A percentile compares a stretch with the other conserved stretches of the same genome.
Evolutionary conservation across 139 green algal species (phyloP).

Genomic region (Chlamydomonas applanata): DNA sequence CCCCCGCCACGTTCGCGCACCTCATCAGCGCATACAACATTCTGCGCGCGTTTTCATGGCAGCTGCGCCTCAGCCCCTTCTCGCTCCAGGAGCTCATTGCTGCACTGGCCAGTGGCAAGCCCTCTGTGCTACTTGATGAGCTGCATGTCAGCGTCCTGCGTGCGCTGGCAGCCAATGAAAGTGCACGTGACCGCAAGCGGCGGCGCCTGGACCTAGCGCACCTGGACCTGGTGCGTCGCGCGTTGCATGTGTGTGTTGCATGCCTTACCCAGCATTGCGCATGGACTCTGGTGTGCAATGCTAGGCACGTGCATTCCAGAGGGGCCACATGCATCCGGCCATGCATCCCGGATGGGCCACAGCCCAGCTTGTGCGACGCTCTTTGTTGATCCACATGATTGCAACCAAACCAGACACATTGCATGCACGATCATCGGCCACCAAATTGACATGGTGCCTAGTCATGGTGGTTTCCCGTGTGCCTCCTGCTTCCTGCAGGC

Average conservation of each 20-base stretch:
- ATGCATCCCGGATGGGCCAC: too few species aligned
- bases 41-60: constrained; percentile 76
- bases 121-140: constrained; percentile 28
- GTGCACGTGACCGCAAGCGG: neutral
- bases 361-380: too few species aligned
- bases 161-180: constrained; percentile 23
- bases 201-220: constrained; percentile 26
- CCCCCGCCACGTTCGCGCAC: constrained; percentile 33
- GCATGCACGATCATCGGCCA: too few species aligned
- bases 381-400: too few species aligned
- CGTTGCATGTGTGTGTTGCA: too few species aligned
- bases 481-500: constrained; percentile 18
- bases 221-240: constrained; percentile 53
- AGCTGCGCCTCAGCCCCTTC: constrained; percentile 75
- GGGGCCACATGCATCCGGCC: too few species aligned
- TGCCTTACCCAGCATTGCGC: too few species aligned
- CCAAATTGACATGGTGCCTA: too few species aligned
- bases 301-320: too few species aligned
- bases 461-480: neutral
- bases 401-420: too few species aligned
- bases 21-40: constrained; percentile 58
- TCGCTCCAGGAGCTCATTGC: constrained; percentile 36
- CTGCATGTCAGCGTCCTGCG: constrained; percentile 29
- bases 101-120: neutral
- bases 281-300: too few species aligned